Base-by-base conservation (phyloP, 805 yeast species). In the Isabelozyma pseudorhagii region DNA sequence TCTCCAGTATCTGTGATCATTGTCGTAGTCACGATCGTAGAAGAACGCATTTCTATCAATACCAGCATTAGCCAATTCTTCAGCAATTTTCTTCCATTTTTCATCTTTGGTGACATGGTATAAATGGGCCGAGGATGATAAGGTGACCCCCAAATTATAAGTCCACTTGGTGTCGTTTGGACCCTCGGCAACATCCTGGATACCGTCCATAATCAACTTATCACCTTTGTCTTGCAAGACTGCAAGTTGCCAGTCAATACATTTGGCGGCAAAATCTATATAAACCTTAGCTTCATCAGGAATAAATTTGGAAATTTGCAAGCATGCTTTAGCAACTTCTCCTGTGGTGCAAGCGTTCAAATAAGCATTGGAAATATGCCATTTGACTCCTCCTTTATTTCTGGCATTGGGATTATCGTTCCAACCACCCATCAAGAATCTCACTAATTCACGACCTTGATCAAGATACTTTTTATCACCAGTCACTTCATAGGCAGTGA, bases 401-500 rank as follows among this genome's bases (percentile, higher is more conserved):
- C 67, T 62, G 18, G 64, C 69, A 31, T 69, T 60, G 25, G 74
- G 72, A 46, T 73, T 71, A 49, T 69, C 64, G 50, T 80, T 77
- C 79, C 84, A 77, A 17, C 90, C 90, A 9, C 84, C 82, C 81
- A 83, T 80, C 53, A 85, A 63, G 56, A 84, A 84, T 40, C 81
- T 63, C 49, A 79, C 83, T 56, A 83, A 69, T 54, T 82, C 86
- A 45, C 81, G 71, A 7, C 83, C 87, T 55, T 72, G 71, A 55
- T 78, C 82, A 52, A 85, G 68, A 59, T 72, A 82, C 43, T 69
- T 68, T 55, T 68, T 68, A 53, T 84, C 79, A 1, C 78, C 79
- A 1, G 89, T 83, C 21, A 82, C 88, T 58, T 84, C 90, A 59
- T 81, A 85, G 1, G 88, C 87, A 3, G 83, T 77, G 50, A 86